These are phyloP conservation scores for Chlorella sp. DNA, from an alignment of 139 green algal species.

Conservation along the genomic window DNA sequence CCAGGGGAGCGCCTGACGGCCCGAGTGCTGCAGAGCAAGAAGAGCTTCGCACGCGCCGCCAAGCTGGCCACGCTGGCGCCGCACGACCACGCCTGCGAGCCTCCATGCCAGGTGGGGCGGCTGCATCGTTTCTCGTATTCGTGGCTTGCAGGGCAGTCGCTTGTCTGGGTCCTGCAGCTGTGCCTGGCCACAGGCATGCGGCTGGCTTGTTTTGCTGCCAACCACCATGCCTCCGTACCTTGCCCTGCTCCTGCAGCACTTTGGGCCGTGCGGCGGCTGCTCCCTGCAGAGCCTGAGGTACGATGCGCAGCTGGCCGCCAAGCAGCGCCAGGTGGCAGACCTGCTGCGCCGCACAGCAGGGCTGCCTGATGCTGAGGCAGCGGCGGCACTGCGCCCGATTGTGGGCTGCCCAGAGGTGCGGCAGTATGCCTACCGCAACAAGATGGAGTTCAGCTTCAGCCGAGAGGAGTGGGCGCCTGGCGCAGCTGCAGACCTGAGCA, in stretches of 20 bases:
- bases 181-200: too few species aligned
- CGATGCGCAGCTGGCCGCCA: conserved; percentile 74
- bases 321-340: conserved; percentile 76
- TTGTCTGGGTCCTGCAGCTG: too few species aligned
- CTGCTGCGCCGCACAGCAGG: conserved; percentile 69
- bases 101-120: conserved; percentile 61
- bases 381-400: conserved; percentile 53
- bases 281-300: conserved; percentile 84
- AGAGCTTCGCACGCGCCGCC: conserved; percentile 29
- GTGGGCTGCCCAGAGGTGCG: conserved; percentile 41
- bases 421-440: conserved; percentile 83
- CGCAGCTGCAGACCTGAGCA: neutral
- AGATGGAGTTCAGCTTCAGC: conserved; percentile 76
- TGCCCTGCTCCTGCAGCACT: conserved; percentile 14
- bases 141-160: too few species aligned
- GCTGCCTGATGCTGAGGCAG: conserved; percentile 39
- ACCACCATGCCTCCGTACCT: too few species aligned
- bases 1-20: conserved; percentile 78
- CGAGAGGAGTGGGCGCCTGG: conserved; percentile 38
- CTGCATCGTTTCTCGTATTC: too few species aligned
- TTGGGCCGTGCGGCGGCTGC: conserved; percentile 76
- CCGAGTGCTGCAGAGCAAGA: conserved; percentile 47
- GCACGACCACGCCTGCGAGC: conserved; percentile 45
- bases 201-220: too few species aligned
- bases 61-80: conserved; percentile 66